Conservation (phyloP, 2,329 filamentous ascomycete genomes). For the Fusarium verticillioides region DNA sequence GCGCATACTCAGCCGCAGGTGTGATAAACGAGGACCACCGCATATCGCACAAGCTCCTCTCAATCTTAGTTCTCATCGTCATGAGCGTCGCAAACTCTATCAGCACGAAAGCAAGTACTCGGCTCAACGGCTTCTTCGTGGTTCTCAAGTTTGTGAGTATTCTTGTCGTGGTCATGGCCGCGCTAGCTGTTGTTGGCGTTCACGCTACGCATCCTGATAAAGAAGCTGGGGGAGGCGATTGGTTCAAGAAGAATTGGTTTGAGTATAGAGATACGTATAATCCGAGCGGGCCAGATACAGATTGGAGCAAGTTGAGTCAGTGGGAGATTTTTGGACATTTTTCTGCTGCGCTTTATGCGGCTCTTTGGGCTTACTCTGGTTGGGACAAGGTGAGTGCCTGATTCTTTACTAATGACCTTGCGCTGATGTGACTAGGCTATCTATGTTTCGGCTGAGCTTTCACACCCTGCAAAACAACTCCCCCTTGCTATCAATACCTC, state of each 20-base stretch:
- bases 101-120: slow-evolving; percentile 65
- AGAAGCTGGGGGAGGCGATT: slow-evolving; percentile 60
- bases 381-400: slow-evolving; percentile 69
- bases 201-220: slow-evolving; percentile 52
- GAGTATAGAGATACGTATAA: slow-evolving; percentile 59
- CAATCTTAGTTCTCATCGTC: slow-evolving; percentile 58
- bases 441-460: slow-evolving; percentile 66
- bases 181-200: slow-evolving; percentile 57
- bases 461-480: slow-evolving; percentile 62
- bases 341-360: slow-evolving; percentile 70
- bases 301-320: slow-evolving; percentile 59
- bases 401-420: fast-evolving
- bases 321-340: slow-evolving; percentile 71
- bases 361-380: slow-evolving; percentile 72
- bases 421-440: slow-evolving; percentile 54
- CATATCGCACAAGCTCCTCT: slow-evolving; percentile 62
- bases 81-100: slow-evolving; percentile 65
- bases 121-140: slow-evolving; percentile 67
- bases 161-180: slow-evolving; percentile 59
- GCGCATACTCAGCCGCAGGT: slow-evolving; percentile 64
- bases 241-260: slow-evolving; percentile 67
- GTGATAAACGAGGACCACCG: slow-evolving; percentile 57
- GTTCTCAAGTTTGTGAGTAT: slow-evolving; percentile 64
- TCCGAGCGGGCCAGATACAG: slow-evolving; percentile 60
- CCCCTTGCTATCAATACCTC: slow-evolving; percentile 71